phyloP scores from a whole-genome alignment of 768 basidiomycete genomes.

The Tricholoma terreum region DNA sequence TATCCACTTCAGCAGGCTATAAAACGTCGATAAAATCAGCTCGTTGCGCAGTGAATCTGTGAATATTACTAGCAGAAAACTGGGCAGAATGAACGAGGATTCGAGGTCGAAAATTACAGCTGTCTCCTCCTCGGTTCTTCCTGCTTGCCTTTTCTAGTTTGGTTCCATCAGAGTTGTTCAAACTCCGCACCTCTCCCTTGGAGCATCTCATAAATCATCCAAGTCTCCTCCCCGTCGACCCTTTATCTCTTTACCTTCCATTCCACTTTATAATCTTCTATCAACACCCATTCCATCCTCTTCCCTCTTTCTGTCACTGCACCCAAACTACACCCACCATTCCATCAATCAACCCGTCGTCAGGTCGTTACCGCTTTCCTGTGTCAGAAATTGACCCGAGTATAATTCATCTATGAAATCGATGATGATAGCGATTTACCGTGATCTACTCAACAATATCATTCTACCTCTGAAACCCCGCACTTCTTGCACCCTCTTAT shows the following conservation, averaged over 20 bases:
- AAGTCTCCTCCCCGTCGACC: background rate
- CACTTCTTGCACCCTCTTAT: background rate
- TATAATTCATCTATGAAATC: conserved; percentile 9
- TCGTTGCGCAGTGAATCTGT: background rate
- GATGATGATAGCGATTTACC: conserved; percentile 18
- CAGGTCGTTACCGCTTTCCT: background rate
- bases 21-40: conserved; percentile 6
- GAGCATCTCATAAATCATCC: background rate
- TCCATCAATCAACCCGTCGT: background rate
- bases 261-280: background rate
- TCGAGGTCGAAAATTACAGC: conserved; percentile 13
- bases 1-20: conserved; percentile 16
- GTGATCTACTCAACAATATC: conserved; percentile 10
- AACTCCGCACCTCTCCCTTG: conserved; percentile 26
- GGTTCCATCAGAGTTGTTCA: conserved; percentile 20
- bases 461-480: too few species aligned
- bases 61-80: background rate
- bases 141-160: conserved; percentile 15
- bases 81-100: conserved; percentile 5
- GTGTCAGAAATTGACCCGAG: background rate
- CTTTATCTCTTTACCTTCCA: background rate
- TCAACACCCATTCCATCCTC: too few species aligned
- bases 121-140: conserved; percentile 15
- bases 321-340: background rate
- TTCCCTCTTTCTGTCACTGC: background rate